Base-by-base conservation (phyloP, 192 early-diverging fungal species). In the Podila clonocystis region DNA sequence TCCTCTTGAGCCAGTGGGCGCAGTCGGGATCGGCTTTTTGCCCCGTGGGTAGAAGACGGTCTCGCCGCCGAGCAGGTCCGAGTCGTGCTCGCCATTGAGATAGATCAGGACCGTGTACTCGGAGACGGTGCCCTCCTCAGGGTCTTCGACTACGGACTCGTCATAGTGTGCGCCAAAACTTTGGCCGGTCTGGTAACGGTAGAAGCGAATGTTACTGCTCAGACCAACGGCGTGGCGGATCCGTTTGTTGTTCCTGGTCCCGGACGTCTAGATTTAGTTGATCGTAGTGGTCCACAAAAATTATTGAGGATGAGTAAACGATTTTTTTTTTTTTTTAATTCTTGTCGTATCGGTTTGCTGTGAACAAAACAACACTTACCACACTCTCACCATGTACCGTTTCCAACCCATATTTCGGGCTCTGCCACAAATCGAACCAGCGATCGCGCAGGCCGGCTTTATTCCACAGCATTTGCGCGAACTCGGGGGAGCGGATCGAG, bases 141-240 rank as follows among this genome's bases (percentile, higher is more conserved):
- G 79, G 34, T 22, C 66, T 52, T 89, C 88, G 52, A 75, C 75
- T 20, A 89, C 86, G 19, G 85, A 84, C 64, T 91, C 89, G 65
- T 91, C 89, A 24, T 91, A 91, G 70, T 91, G 89, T 31, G 85
- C 85, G 26, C 86, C 89, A 49, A 91, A 91, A 9, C 85, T 82
- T 71, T 91, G 84, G 1, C 88, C 88, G 2, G 85, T 83, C n/a
- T 85, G 85, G 65, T 91, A 91, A 13, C 89, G 73, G 65, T 91
- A 91, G n/a, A 91, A 82, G 9, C 88, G 84, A 36, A 91, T 87
- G 83, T 88, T 89, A 9, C 84, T 84, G 48, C 86, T 80, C 55
- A 91, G 67, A 0, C 88, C 88, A 0, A 80, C 85, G 0, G 89
- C 86, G 31, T 67, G 83, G 2, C 67, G 63, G 26, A 62, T 22